Evolutionary conservation across 495 filamentous ascomycete species (phyloP), one percentile per base, ranked within the genome.

Genomic region (Penicillium parvum): DNA sequence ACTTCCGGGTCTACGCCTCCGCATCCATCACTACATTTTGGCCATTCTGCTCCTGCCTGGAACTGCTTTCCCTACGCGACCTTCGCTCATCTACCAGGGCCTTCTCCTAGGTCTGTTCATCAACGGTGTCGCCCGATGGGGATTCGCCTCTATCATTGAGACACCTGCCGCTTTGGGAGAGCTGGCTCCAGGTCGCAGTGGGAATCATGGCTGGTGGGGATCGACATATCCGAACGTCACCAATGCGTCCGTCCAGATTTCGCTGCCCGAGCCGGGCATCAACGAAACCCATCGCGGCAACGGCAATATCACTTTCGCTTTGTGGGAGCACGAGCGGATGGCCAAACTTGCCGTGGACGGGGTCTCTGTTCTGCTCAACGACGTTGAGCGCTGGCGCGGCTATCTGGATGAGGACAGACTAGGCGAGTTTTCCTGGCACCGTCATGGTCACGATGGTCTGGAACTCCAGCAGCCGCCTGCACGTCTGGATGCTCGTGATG

Each of bases 1-100:
- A 0, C 65, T 96, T 8, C 90, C 92, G 0, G 77, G 78, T n/a
- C 81, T 95, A n/a, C 84, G 77, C 34, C 76, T 98, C 35, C 78
- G 92, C 8, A 90, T 97, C 43, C 94, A 97, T 54, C 92, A 98
- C 57, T 98, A 98, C 52, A 84, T 98, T 50, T 76, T 98, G 10
- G 90, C 86, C 8, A 74, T 86, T 19, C 69, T 96, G 2, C 76
- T 97, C 0, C 79, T 95, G 10, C 89, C 87, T 0, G 88, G 88
- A 0, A 95, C 90, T 0, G 79, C 81, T 29, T 76, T 95, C 36
- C 88, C 91, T 41, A 96, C 84, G 3, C 76, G 91, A 0, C 82
- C 84, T 0, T 82, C 79, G 0, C 62, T 96, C 10, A 60, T 92
- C 7, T 95, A 87, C 47, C 89, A 95, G 54, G 91, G 91, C 3